Conservation (phyloP, 441 rosid genomes). For the Erodium texanum region DNA sequence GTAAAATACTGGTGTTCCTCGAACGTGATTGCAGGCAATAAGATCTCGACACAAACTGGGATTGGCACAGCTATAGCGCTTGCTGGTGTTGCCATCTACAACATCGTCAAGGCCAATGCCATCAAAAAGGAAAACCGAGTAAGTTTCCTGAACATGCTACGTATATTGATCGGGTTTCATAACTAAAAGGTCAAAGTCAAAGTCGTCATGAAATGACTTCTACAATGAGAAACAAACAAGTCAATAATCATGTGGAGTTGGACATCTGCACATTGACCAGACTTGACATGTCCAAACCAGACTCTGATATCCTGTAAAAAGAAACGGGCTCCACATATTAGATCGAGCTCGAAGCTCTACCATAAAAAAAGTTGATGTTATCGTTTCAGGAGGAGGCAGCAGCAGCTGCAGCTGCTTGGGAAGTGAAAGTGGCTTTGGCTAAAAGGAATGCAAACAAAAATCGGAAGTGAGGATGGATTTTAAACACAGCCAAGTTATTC, state of each 20-base stretch:
- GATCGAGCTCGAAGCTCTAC: too few relatives aligned
- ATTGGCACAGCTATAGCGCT: conserved; percentile 58
- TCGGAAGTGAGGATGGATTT: background rate
- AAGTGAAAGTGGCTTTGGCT: background rate
- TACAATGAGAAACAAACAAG: too few relatives aligned
- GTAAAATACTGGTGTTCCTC: too few relatives aligned
- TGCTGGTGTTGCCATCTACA: conserved; percentile 59
- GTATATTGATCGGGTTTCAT: background rate
- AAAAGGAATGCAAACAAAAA: background rate
- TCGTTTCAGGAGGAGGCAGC: background rate
- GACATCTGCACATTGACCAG: too few relatives aligned
- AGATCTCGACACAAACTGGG: conserved; percentile 58
- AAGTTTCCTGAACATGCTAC: background rate
- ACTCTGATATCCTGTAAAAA: too few relatives aligned
- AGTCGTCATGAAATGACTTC: too few relatives aligned
- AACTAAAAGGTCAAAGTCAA: too few relatives aligned
- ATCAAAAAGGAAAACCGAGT: conserved; percentile 46
- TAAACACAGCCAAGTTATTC: too few relatives aligned
- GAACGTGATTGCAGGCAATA: conserved; percentile 29
- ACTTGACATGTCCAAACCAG: too few relatives aligned
- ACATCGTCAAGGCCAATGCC: conserved; percentile 51
- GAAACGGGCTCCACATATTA: too few relatives aligned
- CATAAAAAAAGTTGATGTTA: too few relatives aligned
- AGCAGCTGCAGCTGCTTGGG: background rate
- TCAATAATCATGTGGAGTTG: too few relatives aligned